Evolutionary conservation across 1,284 basidiomycete species (phyloP), one percentile per base, ranked within the genome.

Genomic region (Ceratobasidium theobromae): DNA sequence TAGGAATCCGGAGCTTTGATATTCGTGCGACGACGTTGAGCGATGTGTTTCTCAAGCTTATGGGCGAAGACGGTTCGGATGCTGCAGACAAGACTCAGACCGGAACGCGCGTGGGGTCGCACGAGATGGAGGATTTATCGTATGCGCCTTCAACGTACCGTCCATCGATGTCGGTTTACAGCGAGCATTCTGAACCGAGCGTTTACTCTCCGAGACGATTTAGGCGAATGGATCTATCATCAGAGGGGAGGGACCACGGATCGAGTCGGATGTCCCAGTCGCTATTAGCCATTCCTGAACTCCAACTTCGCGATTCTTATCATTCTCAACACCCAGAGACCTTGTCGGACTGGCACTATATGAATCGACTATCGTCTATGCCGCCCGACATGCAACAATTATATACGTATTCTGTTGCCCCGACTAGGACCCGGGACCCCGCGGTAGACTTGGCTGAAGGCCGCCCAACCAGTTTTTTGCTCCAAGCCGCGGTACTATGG

Each of bases 21-120:
- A 79, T 91, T 9, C 76, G 86, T 21, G 86, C 86, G 2, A 86
- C 89, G 0, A 85, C 88, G 5, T 86, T 93, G 53, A 89, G 92
- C 72, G 87, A 91, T 67, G 87, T 93, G 45, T 93, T 93, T 77
- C 78, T 93, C 8, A 80, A 82, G 51, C 76, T 93, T 28, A 91
- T 89, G 86, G 77, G 79, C 64, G 77, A 80, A 33, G 78, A 60
- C 2, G 23, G 40, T n/a, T 46, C 45, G 55, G 55, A 60, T 35
- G 43, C 28, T 27, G 25, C 48, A 30, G 55, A 60, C 21, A 60
- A 60, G 43, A 18, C 57, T 21, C 43, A 54, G 8, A 21, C 35
- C 32, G 38, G 60, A 27, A 51, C 54, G 21, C 52, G 38, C 32
- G 35, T 41, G n/a, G 52, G 27, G 16, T 28, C 46, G 11, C 55